Conservation (phyloP, 495 filamentous ascomycete genomes). For the Trichoderma virens region DNA sequence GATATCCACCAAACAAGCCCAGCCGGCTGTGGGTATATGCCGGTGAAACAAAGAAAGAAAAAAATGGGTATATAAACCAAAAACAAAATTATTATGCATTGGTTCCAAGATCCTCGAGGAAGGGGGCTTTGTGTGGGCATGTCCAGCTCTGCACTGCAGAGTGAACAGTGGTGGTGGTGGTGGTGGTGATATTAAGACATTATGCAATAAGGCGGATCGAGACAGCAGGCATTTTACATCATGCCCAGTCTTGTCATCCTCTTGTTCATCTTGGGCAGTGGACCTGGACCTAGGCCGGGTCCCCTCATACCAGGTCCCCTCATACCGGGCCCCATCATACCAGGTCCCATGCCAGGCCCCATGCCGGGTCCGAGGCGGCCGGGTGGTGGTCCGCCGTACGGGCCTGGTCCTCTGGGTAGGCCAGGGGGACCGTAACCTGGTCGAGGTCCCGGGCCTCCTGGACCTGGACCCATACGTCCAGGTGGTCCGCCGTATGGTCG, state of each 20-base stretch:
- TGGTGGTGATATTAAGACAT: neutral
- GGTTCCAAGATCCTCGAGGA: neutral
- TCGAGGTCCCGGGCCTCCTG: slow-evolving; percentile 8
- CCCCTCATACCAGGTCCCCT: slow-evolving; percentile 10
- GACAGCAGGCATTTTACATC: slow-evolving; percentile 46
- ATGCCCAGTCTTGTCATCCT: slow-evolving; percentile 82
- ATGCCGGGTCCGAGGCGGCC: slow-evolving; percentile 21
- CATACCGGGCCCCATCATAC: slow-evolving; percentile 11
- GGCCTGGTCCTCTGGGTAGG: slow-evolving; percentile 12
- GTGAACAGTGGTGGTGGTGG: neutral
- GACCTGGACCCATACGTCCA: slow-evolving; percentile 9
- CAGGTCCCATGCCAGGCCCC: slow-evolving; percentile 5
- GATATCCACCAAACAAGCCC: slow-evolving; percentile 8
- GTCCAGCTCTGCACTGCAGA: slow-evolving; percentile 1
- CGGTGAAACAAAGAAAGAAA: slow-evolving; percentile 7
- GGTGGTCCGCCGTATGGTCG: slow-evolving; percentile 18
- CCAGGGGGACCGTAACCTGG: neutral
- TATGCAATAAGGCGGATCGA: neutral
- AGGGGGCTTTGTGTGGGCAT: neutral
- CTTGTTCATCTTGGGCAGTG: slow-evolving; percentile 51
- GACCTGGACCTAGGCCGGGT: slow-evolving; percentile 15
- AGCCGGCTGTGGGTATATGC: neutral
- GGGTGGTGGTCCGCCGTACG: slow-evolving; percentile 10
- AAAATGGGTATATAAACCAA: slow-evolving; percentile 16
- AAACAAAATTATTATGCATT: neutral